Conservation (phyloP, 2,329 filamentous ascomycete genomes). For the Aureobasidium sp. region DNA sequence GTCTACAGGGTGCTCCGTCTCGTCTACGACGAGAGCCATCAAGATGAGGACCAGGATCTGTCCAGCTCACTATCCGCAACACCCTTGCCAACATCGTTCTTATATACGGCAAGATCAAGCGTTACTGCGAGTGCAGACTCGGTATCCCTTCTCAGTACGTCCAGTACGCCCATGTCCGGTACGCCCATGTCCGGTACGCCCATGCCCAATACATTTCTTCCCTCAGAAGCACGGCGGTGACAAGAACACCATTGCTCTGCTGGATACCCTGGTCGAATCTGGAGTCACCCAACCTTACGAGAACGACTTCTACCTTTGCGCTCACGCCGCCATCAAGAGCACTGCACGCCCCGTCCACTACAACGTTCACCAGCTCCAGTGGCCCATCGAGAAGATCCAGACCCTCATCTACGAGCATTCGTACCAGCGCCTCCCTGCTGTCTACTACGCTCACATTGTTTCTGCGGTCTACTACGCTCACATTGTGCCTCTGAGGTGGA, state of each 20-base stretch:
- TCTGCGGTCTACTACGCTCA: constrained; percentile 98
- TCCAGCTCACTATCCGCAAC: too few relatives aligned
- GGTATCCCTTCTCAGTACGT: constrained; percentile 88
- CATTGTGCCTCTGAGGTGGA: constrained; percentile 80
- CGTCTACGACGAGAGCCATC: not conserved
- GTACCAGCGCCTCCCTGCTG: constrained; percentile 93
- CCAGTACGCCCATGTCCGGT: constrained; percentile 73
- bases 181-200: constrained; percentile 82
- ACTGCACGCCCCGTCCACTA: constrained; percentile 91
- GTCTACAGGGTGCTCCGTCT: constrained; percentile 3
- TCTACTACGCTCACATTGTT: constrained; percentile 90
- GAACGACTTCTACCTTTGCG: constrained; percentile 84
- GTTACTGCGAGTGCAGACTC: constrained; percentile 85
- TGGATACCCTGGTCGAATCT: constrained; percentile 87
- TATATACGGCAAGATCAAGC: constrained; percentile 95
- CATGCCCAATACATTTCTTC: constrained; percentile 96
- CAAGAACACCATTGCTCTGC: constrained; percentile 81
- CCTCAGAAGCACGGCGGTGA: constrained; percentile 73
- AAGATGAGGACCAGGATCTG: not conserved
- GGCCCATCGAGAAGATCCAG: constrained; percentile 75
- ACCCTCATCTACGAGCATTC: constrained; percentile 95
- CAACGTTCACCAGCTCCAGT: constrained; percentile 82
- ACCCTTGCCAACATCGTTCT: too few relatives aligned
- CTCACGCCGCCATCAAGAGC: constrained; percentile 88
- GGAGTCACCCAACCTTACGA: constrained; percentile 94